These are phyloP conservation scores for Lindgomyces ingoldianus DNA, from an alignment of 495 filamentous ascomycete genomes.

Conservation along the genomic window DNA sequence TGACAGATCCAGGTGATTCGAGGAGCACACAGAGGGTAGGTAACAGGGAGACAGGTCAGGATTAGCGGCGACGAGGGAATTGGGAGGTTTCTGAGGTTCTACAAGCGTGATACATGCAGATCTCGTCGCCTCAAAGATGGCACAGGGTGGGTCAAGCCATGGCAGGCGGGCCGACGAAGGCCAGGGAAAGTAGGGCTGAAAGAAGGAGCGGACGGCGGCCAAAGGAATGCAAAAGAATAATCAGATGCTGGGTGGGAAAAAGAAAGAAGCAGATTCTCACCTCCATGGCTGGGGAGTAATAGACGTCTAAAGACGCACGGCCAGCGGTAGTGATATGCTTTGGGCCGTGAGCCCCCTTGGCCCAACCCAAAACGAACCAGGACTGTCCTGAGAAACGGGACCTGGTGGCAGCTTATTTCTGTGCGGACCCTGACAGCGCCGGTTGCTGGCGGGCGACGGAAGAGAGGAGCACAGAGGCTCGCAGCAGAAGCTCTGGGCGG, in stretches of 20 bases:
- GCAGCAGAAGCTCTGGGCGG: constrained; percentile 1
- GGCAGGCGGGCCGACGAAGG: constrained; percentile 7
- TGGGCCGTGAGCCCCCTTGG: constrained; percentile 31
- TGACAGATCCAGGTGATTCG: constrained; percentile 13
- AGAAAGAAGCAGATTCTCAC: constrained; percentile 28
- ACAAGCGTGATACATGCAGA: constrained; percentile 36
- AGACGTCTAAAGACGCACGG: constrained; percentile 24
- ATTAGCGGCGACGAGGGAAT: constrained; percentile 19
- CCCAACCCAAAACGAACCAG: constrained; percentile 22
- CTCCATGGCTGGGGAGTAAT: constrained; percentile 35
- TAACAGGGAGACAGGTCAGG: constrained; percentile 12
- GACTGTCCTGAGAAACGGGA: constrained; percentile 5
- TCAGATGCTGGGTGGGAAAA: constrained; percentile 1
- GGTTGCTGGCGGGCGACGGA: constrained; percentile 15
- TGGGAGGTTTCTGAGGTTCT: constrained; percentile 33
- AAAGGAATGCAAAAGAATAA: constrained; percentile 11
- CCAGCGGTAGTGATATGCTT: constrained; percentile 32
- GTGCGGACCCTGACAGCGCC: constrained; percentile 3
- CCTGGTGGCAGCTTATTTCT: constrained; percentile 17
- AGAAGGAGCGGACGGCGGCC: constrained; percentile 7
- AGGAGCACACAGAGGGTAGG: constrained; percentile 8
- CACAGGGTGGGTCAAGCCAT: constrained; percentile 28
- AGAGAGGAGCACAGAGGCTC: constrained; percentile 17
- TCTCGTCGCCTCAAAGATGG: constrained; percentile 9
- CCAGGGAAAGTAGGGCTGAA: constrained; percentile 20